phyloP scores from a whole-genome alignment of 371 early-diverging fungal species.

The Rhizopus sp. region DNA sequence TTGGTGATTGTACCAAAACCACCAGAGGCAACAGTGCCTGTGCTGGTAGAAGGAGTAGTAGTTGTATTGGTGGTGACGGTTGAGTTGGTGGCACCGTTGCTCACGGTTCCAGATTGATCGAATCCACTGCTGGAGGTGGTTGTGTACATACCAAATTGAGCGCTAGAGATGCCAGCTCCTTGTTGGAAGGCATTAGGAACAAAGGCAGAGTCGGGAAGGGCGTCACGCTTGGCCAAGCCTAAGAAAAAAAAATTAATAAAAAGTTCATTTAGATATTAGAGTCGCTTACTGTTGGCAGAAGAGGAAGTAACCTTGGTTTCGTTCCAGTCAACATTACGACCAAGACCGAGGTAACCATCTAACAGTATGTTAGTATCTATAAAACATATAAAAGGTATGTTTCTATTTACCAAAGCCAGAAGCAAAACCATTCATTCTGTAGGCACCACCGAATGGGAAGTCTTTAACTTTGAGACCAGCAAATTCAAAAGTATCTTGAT shows the following conservation, averaged over 20 bases:
- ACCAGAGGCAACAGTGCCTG: constrained; percentile 23
- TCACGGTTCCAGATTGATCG: constrained; percentile 23
- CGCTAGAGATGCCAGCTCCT: constrained; percentile 37
- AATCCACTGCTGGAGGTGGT: constrained; percentile 26
- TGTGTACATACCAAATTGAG: constrained; percentile 47
- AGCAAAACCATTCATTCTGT: constrained; percentile 47
- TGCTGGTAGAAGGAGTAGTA: constrained; percentile 3
- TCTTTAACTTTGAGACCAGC: constrained; percentile 34
- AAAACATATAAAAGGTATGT: neutral
- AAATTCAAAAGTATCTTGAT: constrained; percentile 43
- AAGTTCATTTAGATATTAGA: constrained; percentile 1
- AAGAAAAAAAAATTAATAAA: neutral
- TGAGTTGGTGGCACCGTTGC: neutral
- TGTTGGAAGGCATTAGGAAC: constrained; percentile 44
- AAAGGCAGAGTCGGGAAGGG: constrained; percentile 34
- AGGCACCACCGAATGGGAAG: constrained; percentile 50
- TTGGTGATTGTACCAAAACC: constrained; percentile 39
- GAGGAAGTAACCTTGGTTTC: constrained; percentile 23
- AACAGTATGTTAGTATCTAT: neutral
- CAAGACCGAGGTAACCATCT: constrained; percentile 53
- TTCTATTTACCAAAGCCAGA: constrained; percentile 41
- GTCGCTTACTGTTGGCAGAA: constrained; percentile 15
- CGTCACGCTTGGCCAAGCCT: constrained; percentile 34
- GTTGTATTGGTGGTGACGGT: constrained; percentile 2
- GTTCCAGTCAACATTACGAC: constrained; percentile 41